These are phyloP conservation scores for Termitomyces bulborhizus DNA, from an alignment of 768 basidiomycete genomes.

Conservation along the genomic window DNA sequence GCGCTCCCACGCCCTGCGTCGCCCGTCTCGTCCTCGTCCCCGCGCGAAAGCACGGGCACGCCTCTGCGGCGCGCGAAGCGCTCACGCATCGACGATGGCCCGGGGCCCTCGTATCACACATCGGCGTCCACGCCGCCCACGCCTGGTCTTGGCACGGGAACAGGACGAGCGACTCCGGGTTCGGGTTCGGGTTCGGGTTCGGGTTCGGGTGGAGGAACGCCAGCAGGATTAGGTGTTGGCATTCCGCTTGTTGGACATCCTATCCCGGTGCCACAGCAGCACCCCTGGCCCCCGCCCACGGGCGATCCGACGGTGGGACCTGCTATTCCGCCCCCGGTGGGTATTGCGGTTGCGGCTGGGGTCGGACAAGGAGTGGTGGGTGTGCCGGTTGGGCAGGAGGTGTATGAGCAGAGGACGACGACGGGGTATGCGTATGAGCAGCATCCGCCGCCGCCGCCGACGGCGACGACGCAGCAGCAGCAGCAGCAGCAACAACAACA, in stretches of 20 bases:
- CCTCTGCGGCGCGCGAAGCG: neutral
- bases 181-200: too few species aligned
- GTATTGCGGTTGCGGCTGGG: neutral
- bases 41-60: neutral
- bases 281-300: conserved; percentile 26
- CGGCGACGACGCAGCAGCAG: neutral
- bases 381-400: neutral
- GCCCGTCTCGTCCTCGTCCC: neutral
- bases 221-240: conserved; percentile 8
- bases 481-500: neutral
- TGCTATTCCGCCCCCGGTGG: conserved; percentile 21
- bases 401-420: conserved; percentile 11
- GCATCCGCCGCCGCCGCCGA: neutral
- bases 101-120: neutral
- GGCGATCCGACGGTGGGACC: conserved; percentile 27
- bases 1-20: neutral
- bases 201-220: too few species aligned
- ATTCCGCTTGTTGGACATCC: conserved; percentile 11
- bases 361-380: neutral
- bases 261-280: conserved; percentile 22
- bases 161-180: too few species aligned
- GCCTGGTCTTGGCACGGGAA: neutral
- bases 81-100: neutral
- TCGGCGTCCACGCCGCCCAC: neutral
- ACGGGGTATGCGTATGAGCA: conserved; percentile 1